A percentile compares a stretch with the other conserved stretches of the same genome.
These are phyloP conservation scores for Candida qinlingensis DNA, from an alignment of 805 yeast species.

Conservation along the genomic window DNA sequence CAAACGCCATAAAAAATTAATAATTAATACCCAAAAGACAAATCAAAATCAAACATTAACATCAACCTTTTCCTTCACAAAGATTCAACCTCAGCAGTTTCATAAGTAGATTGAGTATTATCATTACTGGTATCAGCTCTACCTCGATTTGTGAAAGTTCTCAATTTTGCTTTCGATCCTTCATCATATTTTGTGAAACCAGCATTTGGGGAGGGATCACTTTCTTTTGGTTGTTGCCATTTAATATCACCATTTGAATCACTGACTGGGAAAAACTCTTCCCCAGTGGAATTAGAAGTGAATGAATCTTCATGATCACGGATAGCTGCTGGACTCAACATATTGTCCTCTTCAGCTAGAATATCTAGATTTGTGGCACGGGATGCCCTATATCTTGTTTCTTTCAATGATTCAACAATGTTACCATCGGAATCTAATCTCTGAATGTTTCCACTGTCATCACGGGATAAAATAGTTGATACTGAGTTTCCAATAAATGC, in stretches of 20 bases:
- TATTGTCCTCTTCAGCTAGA: constrained; percentile 21
- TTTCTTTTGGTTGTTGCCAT: constrained; percentile 18
- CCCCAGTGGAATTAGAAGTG: constrained; percentile 17
- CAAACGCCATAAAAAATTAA: too few species aligned
- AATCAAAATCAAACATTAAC: too few species aligned
- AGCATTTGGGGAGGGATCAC: background rate
- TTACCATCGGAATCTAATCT: constrained; percentile 26
- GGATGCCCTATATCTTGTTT: constrained; percentile 17
- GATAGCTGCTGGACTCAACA: background rate
- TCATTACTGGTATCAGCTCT: constrained; percentile 29
- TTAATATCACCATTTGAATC: constrained; percentile 15
- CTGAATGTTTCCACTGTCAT: constrained; percentile 25
- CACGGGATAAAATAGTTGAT: constrained; percentile 23
- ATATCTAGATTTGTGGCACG: constrained; percentile 21
- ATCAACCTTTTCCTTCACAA: background rate
- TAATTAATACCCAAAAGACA: too few species aligned
- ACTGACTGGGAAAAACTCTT: constrained; percentile 23
- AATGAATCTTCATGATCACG: constrained; percentile 17
- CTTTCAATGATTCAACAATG: constrained; percentile 17
- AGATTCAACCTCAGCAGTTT: constrained; percentile 28
- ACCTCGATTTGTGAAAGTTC: constrained; percentile 29
- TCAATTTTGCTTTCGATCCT: constrained; percentile 30
- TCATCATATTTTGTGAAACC: background rate
- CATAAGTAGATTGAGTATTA: constrained; percentile 20
- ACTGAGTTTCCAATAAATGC: constrained; percentile 29